These are phyloP conservation scores for Phytophthora boehmeriae DNA, from an alignment of 352 stramenopile genomes.

Conservation along the genomic window DNA sequence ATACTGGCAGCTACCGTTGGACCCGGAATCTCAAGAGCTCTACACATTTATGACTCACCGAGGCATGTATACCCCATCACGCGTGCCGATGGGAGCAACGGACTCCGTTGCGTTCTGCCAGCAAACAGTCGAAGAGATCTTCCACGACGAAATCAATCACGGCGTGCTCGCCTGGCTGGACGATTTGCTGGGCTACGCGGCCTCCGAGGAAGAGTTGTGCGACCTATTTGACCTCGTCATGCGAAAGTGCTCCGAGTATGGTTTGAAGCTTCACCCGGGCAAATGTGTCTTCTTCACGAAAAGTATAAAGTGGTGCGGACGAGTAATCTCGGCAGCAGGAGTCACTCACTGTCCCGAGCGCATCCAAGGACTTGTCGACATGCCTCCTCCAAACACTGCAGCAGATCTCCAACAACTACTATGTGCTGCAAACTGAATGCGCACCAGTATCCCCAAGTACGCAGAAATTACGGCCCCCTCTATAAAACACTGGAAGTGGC, in stretches of 20 bases:
- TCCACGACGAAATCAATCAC: not conserved
- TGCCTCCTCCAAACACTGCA: too few species aligned
- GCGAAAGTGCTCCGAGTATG: conserved; percentile 6
- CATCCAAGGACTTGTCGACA: too few species aligned
- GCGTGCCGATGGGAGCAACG: conserved; percentile 19
- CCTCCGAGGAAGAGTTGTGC: too few species aligned
- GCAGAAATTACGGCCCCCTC: too few species aligned
- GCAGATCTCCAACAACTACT: too few species aligned
- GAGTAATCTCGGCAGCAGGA: too few species aligned
- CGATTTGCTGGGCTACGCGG: conserved; percentile 8
- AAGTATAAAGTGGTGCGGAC: conserved; percentile 15
- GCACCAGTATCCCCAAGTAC: too few species aligned
- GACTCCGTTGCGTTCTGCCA: conserved; percentile 24
- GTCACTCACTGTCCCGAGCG: too few species aligned
- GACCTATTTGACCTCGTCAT: conserved; percentile 10
- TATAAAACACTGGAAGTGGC: too few species aligned
- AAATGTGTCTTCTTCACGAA: conserved; percentile 26
- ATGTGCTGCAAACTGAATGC: too few species aligned
- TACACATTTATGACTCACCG: conserved; percentile 12
- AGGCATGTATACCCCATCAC: conserved; percentile 15
- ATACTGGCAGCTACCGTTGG: conserved; percentile 4
- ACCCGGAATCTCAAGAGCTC: conserved; percentile 14
- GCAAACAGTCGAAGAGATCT: conserved; percentile 6
- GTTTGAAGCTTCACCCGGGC: conserved; percentile 21
- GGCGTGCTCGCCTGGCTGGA: conserved; percentile 9